Conservation (phyloP, 2,329 filamentous ascomycete species). For the Gremmenia infestans region DNA sequence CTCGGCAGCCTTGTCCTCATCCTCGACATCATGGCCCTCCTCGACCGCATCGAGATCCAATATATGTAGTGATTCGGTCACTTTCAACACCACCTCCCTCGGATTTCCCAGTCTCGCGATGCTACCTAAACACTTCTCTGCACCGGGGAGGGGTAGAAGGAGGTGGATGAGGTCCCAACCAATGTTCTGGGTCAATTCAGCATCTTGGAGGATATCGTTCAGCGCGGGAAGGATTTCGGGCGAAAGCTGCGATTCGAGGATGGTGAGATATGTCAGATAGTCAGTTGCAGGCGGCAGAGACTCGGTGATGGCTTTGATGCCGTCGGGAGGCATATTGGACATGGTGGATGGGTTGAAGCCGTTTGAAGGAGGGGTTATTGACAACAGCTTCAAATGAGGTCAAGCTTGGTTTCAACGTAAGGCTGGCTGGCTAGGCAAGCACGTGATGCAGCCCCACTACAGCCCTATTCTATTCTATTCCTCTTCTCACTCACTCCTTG, state of each 20-base stretch:
- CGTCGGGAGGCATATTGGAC: slow-evolving; percentile 21
- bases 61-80: slow-evolving; percentile 65
- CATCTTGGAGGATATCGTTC: slow-evolving; percentile 64
- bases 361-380: background rate
- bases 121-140: slow-evolving; percentile 66
- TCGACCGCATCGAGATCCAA: slow-evolving; percentile 41
- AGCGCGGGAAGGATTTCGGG: slow-evolving; percentile 62
- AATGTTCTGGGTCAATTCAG: slow-evolving; percentile 66
- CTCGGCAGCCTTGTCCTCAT: slow-evolving; percentile 15
- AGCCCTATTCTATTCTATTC: background rate
- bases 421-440: background rate
- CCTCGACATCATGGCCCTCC: slow-evolving; percentile 21
- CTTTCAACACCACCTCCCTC: slow-evolving; percentile 74
- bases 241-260: slow-evolving; percentile 68
- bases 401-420: background rate
- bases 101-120: slow-evolving; percentile 76
- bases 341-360: background rate
- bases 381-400: background rate
- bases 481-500: background rate
- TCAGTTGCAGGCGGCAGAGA: slow-evolving; percentile 51
- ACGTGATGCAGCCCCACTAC: background rate
- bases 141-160: slow-evolving; percentile 61
- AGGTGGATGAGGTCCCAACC: slow-evolving; percentile 81
- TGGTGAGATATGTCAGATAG: slow-evolving; percentile 71
- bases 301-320: slow-evolving; percentile 27